Conservation (phyloP, 1,284 basidiomycete genomes). For the Flammula alnicola region DNA sequence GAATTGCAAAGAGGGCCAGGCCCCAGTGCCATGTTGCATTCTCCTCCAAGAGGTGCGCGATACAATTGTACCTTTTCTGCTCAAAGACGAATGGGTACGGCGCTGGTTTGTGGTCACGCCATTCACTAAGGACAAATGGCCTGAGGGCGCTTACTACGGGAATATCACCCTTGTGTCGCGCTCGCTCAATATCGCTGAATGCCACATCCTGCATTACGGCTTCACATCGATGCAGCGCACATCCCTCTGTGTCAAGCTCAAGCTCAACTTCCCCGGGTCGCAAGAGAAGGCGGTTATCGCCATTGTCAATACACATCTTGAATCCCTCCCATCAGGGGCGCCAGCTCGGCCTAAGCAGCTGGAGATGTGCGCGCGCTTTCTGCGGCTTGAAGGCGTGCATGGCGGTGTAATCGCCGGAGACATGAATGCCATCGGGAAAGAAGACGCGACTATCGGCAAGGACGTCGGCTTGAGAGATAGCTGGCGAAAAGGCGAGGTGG, state of each 20-base stretch:
- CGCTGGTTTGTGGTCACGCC: conserved; percentile 62
- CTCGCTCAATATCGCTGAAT: conserved; percentile 49
- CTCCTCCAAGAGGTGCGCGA: conserved; percentile 67
- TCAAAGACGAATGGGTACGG: conserved; percentile 63
- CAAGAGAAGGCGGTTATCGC: conserved; percentile 49
- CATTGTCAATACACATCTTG: conserved; percentile 72
- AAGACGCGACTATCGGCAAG: conserved; percentile 47
- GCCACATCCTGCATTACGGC: conserved; percentile 53
- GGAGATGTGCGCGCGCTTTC: conserved; percentile 48
- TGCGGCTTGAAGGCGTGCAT: conserved; percentile 48
- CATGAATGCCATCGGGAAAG: conserved; percentile 64
- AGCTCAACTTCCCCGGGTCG: conserved; percentile 19
- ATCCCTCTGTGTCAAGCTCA: conserved; percentile 47
- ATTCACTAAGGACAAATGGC: conserved; percentile 56
- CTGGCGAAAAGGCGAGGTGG: conserved; percentile 46
- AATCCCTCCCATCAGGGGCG: conserved; percentile 55
- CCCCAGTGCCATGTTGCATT: conserved; percentile 60
- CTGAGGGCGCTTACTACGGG: conserved; percentile 51
- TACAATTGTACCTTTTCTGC: conserved; percentile 48
- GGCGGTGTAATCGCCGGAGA: conserved; percentile 71
- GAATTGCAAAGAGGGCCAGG: conserved; percentile 45
- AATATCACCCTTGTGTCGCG: conserved; percentile 68
- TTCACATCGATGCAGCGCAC: conserved; percentile 53
- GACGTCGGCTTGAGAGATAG: conserved; percentile 58
- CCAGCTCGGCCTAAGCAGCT: conserved; percentile 56